Evolutionary conservation across 2,329 filamentous ascomycete genomes (phyloP).

Genomic region (Penicillium sp.): DNA sequence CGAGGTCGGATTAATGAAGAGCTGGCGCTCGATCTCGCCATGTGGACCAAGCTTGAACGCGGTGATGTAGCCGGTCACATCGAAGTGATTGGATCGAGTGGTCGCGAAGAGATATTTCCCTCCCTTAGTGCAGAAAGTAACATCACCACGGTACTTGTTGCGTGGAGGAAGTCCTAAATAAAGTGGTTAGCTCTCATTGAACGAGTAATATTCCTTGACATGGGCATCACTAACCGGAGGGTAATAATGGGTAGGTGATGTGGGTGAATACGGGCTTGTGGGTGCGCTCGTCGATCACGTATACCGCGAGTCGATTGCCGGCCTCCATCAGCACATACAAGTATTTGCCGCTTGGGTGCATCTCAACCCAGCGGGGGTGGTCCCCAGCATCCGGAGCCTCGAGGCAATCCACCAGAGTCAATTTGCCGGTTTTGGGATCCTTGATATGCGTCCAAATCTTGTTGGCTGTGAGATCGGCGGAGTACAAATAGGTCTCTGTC

Average conservation of each 20-base stretch:
- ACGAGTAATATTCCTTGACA: background rate
- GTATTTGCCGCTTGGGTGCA: constrained; percentile 72
- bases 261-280: constrained; percentile 75
- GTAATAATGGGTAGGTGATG: constrained; percentile 72
- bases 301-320: constrained; percentile 79
- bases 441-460: constrained; percentile 78
- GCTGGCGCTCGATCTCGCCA: constrained; percentile 71
- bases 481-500: constrained; percentile 46
- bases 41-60: constrained; percentile 67
- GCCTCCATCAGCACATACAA: constrained; percentile 86
- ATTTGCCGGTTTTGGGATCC: constrained; percentile 54
- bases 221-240: constrained; percentile 56
- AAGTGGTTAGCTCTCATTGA: constrained; percentile 1
- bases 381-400: constrained; percentile 67
- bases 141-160: constrained; percentile 74
- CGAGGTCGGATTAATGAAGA: constrained; percentile 77
- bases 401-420: constrained; percentile 68
- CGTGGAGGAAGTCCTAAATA: constrained; percentile 37
- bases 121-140: constrained; percentile 68
- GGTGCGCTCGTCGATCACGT: constrained; percentile 69
- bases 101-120: constrained; percentile 78
- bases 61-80: constrained; percentile 75
- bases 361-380: constrained; percentile 83
- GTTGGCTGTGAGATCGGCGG: constrained; percentile 48
- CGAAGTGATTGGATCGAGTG: constrained; percentile 70